Conservation (phyloP, 306 rosid genomes). For the Astragalus glycyphyllos region DNA sequence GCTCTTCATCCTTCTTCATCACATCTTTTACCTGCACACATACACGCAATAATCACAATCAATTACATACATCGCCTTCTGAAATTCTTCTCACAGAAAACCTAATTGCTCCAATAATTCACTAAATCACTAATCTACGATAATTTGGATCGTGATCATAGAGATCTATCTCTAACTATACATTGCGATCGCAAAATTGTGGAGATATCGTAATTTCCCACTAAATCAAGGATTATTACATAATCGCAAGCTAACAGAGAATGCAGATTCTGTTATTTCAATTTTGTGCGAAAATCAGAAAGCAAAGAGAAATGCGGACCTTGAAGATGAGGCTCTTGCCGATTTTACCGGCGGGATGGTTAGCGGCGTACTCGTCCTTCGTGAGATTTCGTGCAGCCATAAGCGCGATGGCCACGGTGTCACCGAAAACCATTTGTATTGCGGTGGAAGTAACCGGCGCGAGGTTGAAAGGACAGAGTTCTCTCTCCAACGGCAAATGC, state of each 20-base stretch:
- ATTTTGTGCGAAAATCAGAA: not conserved
- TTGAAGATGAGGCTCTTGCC: conserved; percentile 96
- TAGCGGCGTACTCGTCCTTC: conserved; percentile 86
- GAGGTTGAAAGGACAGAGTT: conserved; percentile 86
- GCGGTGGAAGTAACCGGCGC: conserved; percentile 99
- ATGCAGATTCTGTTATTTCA: conserved; percentile 10
- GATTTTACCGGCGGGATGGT: conserved; percentile 95
- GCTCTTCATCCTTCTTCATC: conserved; percentile 90
- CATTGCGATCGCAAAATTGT: not conserved
- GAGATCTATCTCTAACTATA: not conserved
- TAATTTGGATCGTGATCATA: not conserved
- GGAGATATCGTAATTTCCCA: not conserved
- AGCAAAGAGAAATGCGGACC: conserved; percentile 48
- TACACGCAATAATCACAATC: conserved; percentile 5
- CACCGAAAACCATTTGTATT: conserved; percentile 97
- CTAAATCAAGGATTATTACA: not conserved
- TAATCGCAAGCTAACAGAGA: not conserved
- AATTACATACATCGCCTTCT: conserved; percentile 25
- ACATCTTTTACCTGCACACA: conserved; percentile 78
- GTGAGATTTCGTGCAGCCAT: conserved; percentile 87
- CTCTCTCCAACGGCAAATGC: conserved; percentile 87
- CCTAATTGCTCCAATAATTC: not conserved
- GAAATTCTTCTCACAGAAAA: not conserved
- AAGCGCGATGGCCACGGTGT: conserved; percentile 92
- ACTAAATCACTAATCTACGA: not conserved